A percentile compares a stretch with the other conserved stretches of the same genome.
Evolutionary conservation across 371 early-diverging fungal genomes (phyloP).

Genomic region (Haplosporangium sp.): DNA sequence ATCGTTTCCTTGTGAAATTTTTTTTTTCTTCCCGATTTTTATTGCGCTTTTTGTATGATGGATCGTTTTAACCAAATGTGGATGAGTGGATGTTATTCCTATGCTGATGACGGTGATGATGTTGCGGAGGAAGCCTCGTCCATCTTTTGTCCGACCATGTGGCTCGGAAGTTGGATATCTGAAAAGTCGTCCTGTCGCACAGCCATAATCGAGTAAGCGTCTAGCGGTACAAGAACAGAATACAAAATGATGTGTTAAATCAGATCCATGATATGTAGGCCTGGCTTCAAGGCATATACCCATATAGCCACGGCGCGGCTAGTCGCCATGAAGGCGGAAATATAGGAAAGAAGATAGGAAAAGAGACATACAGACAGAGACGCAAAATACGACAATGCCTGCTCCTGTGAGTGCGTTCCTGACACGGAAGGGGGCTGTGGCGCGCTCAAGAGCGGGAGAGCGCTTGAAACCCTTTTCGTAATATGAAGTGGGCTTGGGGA

Average conservation of each 20-base stretch:
- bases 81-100: background rate
- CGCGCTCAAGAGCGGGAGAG: constrained; percentile 51
- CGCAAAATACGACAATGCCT: constrained; percentile 39
- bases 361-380: constrained; percentile 35
- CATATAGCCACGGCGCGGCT: background rate
- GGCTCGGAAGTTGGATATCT: constrained; percentile 46
- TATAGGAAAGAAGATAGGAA: background rate
- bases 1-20: too few species aligned
- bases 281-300: too few species aligned
- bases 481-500: constrained; percentile 53
- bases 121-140: constrained; percentile 9
- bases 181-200: constrained; percentile 55
- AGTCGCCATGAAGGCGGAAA: background rate
- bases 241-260: background rate
- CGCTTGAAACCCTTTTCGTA: constrained; percentile 54
- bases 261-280: too few species aligned
- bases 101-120: constrained; percentile 11
- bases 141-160: constrained; percentile 34
- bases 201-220: constrained; percentile 53
- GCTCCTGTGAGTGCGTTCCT: constrained; percentile 45
- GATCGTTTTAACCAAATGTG: background rate
- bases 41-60: background rate
- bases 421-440: constrained; percentile 52
- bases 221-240: constrained; percentile 8
- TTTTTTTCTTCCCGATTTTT: too few species aligned